Percentiles rank a stretch among this genome's conserved stretches.
These are phyloP conservation scores for Sisymbrium altissimum DNA, from an alignment of 345 rosid species.

Conservation along the genomic window DNA sequence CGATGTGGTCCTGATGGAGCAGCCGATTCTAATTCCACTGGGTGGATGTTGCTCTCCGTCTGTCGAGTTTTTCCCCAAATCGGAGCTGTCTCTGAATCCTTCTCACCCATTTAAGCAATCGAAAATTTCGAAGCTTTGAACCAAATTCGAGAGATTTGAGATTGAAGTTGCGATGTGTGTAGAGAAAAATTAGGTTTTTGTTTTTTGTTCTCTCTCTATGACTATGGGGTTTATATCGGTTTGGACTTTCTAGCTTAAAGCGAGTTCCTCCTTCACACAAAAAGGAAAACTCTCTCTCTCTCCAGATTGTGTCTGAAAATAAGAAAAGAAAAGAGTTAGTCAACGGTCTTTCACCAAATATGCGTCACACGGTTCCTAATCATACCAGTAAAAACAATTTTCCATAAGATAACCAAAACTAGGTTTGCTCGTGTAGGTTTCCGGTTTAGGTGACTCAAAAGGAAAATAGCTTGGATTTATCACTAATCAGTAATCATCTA, in stretches of 20 bases:
- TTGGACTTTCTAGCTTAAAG: constrained; percentile 10
- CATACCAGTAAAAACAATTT: not conserved
- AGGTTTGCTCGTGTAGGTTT: not conserved
- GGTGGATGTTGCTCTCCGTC: constrained; percentile 38
- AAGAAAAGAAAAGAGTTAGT: constrained; percentile 11
- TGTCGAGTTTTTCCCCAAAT: constrained; percentile 40
- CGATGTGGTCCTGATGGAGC: constrained; percentile 29
- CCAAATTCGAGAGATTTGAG: not conserved
- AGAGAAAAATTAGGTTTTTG: not conserved
- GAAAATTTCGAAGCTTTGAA: not conserved
- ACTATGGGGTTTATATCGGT: not conserved
- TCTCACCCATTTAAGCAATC: constrained; percentile 20
- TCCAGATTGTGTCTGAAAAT: constrained; percentile 5
- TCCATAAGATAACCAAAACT: not conserved
- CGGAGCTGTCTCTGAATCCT: constrained; percentile 29
- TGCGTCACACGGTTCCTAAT: constrained; percentile 21
- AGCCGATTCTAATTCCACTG: constrained; percentile 41
- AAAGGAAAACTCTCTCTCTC: not conserved
- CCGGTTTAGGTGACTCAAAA: not conserved
- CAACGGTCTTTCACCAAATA: constrained; percentile 24
- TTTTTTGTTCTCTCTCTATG: not conserved
- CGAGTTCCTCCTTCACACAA: not conserved
- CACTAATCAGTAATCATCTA: not conserved
- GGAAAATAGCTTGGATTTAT: not conserved
- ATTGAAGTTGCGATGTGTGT: not conserved